phyloP scores from a whole-genome alignment of 2,329 filamentous ascomycete species.

The Trichophyton benhamiae region DNA sequence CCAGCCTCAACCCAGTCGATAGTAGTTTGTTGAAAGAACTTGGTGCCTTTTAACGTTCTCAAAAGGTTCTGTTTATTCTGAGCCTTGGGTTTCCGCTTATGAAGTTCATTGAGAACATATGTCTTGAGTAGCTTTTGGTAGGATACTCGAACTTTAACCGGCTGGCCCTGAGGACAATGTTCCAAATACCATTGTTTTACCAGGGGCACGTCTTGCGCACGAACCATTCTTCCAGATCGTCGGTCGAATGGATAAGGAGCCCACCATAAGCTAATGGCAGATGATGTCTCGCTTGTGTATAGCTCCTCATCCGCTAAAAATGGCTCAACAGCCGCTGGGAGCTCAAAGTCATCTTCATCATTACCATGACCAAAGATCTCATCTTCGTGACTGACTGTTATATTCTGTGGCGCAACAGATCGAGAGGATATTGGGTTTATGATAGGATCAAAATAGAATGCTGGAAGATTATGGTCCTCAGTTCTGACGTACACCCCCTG shows the following conservation, averaged over 20 bases:
- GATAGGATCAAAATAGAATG: conserved; percentile 94
- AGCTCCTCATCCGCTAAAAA: conserved; percentile 84
- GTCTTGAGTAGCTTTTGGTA: conserved; percentile 97
- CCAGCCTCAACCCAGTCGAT: conserved; percentile 99
- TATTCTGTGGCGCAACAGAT: conserved; percentile 84
- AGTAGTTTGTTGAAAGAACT: conserved; percentile 98
- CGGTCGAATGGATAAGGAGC: conserved; percentile 92
- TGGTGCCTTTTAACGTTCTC: conserved; percentile 82
- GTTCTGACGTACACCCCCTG: conserved; percentile 83
- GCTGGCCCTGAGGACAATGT: conserved; percentile 79
- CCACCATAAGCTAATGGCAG: conserved; percentile 95
- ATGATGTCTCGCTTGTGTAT: conserved; percentile 76
- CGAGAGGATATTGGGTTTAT: conserved; percentile 97
- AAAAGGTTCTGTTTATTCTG: conserved; percentile 90
- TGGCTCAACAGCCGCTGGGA: conserved; percentile 68
- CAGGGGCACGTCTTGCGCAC: conserved; percentile 89
- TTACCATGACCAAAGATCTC: conserved; percentile 76
- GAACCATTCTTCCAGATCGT: conserved; percentile 87
- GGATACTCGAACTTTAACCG: conserved; percentile 93
- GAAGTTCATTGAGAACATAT: conserved; percentile 89
- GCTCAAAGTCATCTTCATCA: conserved; percentile 69
- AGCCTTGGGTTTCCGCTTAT: conserved; percentile 90
- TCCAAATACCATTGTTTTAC: conserved; percentile 99
- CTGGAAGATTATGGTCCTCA: conserved; percentile 78
- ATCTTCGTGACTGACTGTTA: conserved; percentile 85